These are phyloP conservation scores for Limtongia smithiae DNA, from an alignment of 805 yeast genomes.

Conservation along the genomic window DNA sequence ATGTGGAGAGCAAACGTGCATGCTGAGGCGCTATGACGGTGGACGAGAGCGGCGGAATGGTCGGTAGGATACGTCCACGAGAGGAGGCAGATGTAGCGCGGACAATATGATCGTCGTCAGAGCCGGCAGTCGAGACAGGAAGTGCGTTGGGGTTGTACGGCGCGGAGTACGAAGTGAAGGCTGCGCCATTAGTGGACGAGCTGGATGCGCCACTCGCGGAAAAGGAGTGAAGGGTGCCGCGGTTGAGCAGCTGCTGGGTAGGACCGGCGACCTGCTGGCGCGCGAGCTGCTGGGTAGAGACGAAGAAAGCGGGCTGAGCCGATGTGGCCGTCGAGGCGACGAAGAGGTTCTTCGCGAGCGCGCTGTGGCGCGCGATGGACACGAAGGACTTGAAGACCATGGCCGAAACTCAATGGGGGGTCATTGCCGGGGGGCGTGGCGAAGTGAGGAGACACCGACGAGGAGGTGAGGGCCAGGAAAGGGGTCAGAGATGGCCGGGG, in stretches of 20 bases:
- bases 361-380: constrained; percentile 38
- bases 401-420: background rate
- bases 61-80: background rate
- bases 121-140: constrained; percentile 15
- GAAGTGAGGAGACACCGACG: background rate
- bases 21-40: background rate
- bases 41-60: background rate
- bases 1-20: constrained; percentile 3
- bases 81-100: constrained; percentile 2
- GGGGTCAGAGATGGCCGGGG: no score
- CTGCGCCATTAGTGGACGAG: constrained; percentile 24
- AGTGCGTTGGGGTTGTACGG: constrained; percentile 12
- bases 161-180: constrained; percentile 23
- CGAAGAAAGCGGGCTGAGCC: constrained; percentile 40
- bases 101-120: constrained; percentile 19
- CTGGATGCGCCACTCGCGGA: constrained; percentile 12
- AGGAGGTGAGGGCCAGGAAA: constrained; percentile 1
- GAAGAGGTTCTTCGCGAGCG: constrained; percentile 40
- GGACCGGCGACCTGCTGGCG: constrained; percentile 38
- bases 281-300: constrained; percentile 41
- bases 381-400: constrained; percentile 42
- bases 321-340: constrained; percentile 36
- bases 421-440: background rate
- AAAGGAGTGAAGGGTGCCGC: constrained; percentile 18
- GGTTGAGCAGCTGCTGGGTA: constrained; percentile 30